A percentile compares a stretch with the other conserved stretches of the same genome.
These are phyloP conservation scores for Aspergillus sergii DNA, from an alignment of 2,329 filamentous ascomycete species.

Conservation along the genomic window DNA sequence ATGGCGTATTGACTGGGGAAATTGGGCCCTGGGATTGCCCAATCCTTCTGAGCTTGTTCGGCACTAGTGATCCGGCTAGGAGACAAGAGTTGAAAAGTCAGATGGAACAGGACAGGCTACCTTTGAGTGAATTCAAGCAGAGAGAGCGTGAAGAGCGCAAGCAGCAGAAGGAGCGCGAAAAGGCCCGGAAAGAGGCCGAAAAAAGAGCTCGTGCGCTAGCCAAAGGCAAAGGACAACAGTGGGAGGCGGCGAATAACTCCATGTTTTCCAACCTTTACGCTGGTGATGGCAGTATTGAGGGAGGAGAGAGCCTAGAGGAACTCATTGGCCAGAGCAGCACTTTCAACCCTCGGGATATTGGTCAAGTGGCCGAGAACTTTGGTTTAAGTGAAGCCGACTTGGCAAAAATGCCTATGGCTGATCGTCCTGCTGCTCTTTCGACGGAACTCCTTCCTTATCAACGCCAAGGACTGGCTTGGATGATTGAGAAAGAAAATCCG, in stretches of 20 bases:
- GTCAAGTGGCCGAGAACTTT: conserved; percentile 68
- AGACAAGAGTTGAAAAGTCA: conserved; percentile 59
- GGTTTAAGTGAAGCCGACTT: conserved; percentile 72
- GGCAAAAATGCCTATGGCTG: conserved; percentile 70
- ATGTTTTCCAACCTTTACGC: conserved; percentile 42
- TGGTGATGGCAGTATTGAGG: conserved; percentile 26
- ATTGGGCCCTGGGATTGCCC: conserved; percentile 74
- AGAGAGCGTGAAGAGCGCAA: conserved; percentile 53
- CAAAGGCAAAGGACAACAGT: conserved; percentile 28
- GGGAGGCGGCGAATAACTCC: conserved; percentile 27
- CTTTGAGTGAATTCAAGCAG: conserved; percentile 56
- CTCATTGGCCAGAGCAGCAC: conserved; percentile 67
- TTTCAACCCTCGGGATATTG: conserved; percentile 67
- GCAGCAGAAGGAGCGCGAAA: conserved; percentile 54
- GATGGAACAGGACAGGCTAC: conserved; percentile 67
- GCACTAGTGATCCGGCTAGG: conserved; percentile 59
- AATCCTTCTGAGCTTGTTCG: conserved; percentile 69
- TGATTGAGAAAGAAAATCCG: conserved; percentile 75
- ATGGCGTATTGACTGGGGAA: conserved; percentile 68
- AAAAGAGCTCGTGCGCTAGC: conserved; percentile 33
- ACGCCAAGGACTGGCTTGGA: conserved; percentile 76
- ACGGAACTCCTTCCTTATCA: conserved; percentile 79
- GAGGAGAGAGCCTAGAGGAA: conserved; percentile 58
- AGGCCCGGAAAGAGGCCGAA: conserved; percentile 46
- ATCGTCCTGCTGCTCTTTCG: conserved; percentile 66